A percentile compares a stretch with the other conserved stretches of the same genome.
Evolutionary conservation across 1,139 yeast species (phyloP).

Genomic region (Geotrichum australiense): DNA sequence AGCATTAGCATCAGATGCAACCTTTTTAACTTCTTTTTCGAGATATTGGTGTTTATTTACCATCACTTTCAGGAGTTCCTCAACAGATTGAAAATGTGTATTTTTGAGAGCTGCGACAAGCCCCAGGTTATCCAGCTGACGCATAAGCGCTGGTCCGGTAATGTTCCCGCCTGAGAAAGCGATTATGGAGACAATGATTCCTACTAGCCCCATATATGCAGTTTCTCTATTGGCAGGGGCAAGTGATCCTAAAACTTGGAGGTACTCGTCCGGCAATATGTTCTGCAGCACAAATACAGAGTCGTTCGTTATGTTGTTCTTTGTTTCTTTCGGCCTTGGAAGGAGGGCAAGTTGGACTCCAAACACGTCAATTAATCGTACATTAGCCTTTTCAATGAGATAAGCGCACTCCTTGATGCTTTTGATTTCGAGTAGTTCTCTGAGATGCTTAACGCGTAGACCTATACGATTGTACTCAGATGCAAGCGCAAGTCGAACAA

Average conservation of each 20-base stretch:
- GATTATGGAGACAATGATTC: conserved; percentile 12
- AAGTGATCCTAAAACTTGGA: not conserved
- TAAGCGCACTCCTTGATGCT: not conserved
- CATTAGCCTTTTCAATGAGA: conserved; percentile 7
- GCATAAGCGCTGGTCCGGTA: conserved; percentile 8
- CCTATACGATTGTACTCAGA: conserved; percentile 12
- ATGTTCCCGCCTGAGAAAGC: conserved; percentile 14
- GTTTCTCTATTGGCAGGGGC: conserved; percentile 8
- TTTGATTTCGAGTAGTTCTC: conserved; percentile 8
- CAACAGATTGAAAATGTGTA: conserved; percentile 10
- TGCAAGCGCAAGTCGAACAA: conserved; percentile 15
- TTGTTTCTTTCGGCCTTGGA: conserved; percentile 7
- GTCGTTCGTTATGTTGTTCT: conserved; percentile 4
- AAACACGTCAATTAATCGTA: conserved; percentile 3
- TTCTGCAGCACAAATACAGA: conserved; percentile 10
- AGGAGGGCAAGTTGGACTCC: conserved; percentile 12
- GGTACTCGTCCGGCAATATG: conserved; percentile 10
- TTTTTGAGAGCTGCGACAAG: conserved; percentile 8
- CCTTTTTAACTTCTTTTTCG: conserved; percentile 9
- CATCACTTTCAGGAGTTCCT: conserved; percentile 8
- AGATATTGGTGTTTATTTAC: conserved; percentile 12
- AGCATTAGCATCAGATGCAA: conserved; percentile 13
- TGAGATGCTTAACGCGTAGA: conserved; percentile 7
- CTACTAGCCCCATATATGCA: conserved; percentile 14
- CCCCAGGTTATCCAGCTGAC: conserved; percentile 6